phyloP scores from a whole-genome alignment of 805 yeast genomes.

The Saccharomycopsis fodiens region DNA sequence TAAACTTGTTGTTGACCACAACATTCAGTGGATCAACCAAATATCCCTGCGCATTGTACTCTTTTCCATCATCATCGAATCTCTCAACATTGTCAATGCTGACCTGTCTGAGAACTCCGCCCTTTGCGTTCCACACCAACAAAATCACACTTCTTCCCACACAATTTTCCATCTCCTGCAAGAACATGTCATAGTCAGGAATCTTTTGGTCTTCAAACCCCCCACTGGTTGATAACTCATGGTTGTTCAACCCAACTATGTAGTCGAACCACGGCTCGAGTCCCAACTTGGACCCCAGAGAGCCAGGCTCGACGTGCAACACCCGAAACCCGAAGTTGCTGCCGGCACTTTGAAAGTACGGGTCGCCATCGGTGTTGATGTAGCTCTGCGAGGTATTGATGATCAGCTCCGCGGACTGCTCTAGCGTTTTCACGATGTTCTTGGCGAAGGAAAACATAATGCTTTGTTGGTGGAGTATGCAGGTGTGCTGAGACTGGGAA shows the following conservation, averaged over 20 bases:
- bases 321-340: constrained; percentile 50
- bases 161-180: constrained; percentile 36
- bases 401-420: constrained; percentile 36
- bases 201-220: constrained; percentile 22
- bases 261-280: constrained; percentile 86
- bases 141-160: constrained; percentile 39
- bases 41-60: constrained; percentile 26
- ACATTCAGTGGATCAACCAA: constrained; percentile 14
- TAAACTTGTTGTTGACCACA: constrained; percentile 32
- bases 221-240: constrained; percentile 34
- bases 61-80: constrained; percentile 19
- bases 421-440: constrained; percentile 49
- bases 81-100: constrained; percentile 24
- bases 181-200: constrained; percentile 38
- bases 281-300: constrained; percentile 44
- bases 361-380: constrained; percentile 25
- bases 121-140: constrained; percentile 83
- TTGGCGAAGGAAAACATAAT: constrained; percentile 45
- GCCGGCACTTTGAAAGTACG: constrained; percentile 29
- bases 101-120: constrained; percentile 49
- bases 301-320: constrained; percentile 36
- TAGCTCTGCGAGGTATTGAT: constrained; percentile 22
- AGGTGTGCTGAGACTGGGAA: too few species aligned
- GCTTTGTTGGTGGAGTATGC: too few species aligned
- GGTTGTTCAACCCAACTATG: constrained; percentile 72